Percentiles rank a stretch among this genome's conserved stretches.
Conservation (phyloP, 2,329 filamentous ascomycete species). For the Talaromyces sp. region DNA sequence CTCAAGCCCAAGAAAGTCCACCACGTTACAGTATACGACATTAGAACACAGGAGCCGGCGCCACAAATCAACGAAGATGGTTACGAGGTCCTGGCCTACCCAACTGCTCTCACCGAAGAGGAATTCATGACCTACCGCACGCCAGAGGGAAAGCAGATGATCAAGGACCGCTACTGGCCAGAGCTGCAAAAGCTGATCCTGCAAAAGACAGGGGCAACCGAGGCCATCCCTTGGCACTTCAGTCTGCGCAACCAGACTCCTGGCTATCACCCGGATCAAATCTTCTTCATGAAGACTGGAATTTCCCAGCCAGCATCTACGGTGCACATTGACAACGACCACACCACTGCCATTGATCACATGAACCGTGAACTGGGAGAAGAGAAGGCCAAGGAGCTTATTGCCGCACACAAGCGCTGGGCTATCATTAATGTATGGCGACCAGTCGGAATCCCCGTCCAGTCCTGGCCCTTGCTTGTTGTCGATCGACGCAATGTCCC, state of each 20-base stretch:
- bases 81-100: neutral
- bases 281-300: neutral
- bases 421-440: neutral
- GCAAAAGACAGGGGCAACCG: neutral
- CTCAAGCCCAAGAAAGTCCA: neutral
- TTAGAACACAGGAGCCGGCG: neutral
- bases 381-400: neutral
- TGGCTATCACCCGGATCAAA: neutral
- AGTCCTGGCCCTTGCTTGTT: neutral
- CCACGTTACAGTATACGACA: neutral
- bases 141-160: neutral
- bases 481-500: neutral
- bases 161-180: neutral
- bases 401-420: neutral
- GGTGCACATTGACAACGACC: neutral
- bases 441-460: neutral
- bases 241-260: neutral
- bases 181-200: neutral
- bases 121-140: neutral
- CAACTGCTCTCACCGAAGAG: neutral
- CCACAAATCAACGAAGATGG: neutral
- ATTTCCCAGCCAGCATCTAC: neutral
- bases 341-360: neutral
- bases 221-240: neutral
- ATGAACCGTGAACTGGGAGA: neutral